A percentile compares a stretch with the other conserved stretches of the same genome.
phyloP scores from a whole-genome alignment of 768 basidiomycete genomes.

The Tricholomella constricta region DNA sequence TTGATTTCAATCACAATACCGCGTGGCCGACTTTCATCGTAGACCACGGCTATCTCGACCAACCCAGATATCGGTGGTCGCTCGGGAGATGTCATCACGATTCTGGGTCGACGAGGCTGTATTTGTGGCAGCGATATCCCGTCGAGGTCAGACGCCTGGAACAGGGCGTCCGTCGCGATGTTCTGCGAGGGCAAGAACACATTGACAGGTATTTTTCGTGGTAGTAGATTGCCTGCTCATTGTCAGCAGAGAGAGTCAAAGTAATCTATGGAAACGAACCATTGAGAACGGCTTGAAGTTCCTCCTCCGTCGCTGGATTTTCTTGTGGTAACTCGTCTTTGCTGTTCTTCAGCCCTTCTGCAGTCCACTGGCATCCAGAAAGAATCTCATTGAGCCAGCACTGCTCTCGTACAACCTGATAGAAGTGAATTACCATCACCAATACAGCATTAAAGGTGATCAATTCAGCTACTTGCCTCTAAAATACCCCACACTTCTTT shows the following conservation, averaged over 20 bases:
- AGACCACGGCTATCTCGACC: slow-evolving; percentile 63
- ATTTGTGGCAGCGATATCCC: slow-evolving; percentile 37
- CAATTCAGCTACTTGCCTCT: slow-evolving; percentile 53
- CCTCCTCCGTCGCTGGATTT: slow-evolving; percentile 47
- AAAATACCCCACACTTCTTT: slow-evolving; percentile 76
- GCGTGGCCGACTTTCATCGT: slow-evolving; percentile 55
- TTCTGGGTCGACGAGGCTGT: slow-evolving; percentile 46
- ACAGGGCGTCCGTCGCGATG: slow-evolving; percentile 39
- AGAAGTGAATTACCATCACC: background rate
- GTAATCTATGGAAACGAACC: slow-evolving; percentile 40
- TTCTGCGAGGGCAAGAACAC: slow-evolving; percentile 55
- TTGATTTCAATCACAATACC: slow-evolving; percentile 60
- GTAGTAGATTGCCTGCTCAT: slow-evolving; percentile 49
- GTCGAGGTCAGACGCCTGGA: slow-evolving; percentile 43
- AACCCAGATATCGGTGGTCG: slow-evolving; percentile 63
- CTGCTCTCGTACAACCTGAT: slow-evolving; percentile 76
- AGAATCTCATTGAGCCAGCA: slow-evolving; percentile 84
- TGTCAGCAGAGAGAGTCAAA: slow-evolving; percentile 9
- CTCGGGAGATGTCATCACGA: slow-evolving; percentile 70
- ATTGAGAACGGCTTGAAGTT: slow-evolving; percentile 64
- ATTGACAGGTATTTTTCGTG: slow-evolving; percentile 73
- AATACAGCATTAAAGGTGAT: background rate
- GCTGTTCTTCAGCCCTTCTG: slow-evolving; percentile 44
- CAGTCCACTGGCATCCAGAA: slow-evolving; percentile 58
- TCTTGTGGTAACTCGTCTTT: slow-evolving; percentile 32